phyloP scores from a whole-genome alignment of 257 asterid species.

The Primulina huaijiensis region DNA sequence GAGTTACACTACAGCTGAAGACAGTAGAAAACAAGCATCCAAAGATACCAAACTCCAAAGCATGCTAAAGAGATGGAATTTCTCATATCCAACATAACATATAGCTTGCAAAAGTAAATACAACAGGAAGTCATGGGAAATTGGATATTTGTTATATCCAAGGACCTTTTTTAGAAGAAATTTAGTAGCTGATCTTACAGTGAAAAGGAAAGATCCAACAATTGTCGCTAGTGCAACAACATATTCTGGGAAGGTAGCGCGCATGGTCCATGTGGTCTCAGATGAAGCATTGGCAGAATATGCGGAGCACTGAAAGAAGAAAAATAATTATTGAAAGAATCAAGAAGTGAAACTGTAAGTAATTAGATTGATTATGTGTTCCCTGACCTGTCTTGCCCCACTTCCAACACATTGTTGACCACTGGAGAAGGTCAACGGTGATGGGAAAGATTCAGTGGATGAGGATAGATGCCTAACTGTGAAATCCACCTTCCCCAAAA shows the following conservation, averaged over 20 bases:
- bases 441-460: constrained; percentile 58
- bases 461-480: constrained; percentile 94
- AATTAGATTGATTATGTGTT: constrained; percentile 8
- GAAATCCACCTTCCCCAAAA: constrained; percentile 91
- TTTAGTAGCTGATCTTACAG: constrained; percentile 43
- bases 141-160: not conserved
- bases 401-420: constrained; percentile 72
- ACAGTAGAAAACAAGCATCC: not conserved
- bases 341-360: constrained; percentile 24
- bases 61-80: constrained; percentile 14
- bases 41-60: constrained; percentile 11
- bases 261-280: constrained; percentile 94
- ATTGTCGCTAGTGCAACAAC: constrained; percentile 94
- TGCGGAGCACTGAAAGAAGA: constrained; percentile 68
- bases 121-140: constrained; percentile 14
- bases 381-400: constrained; percentile 64
- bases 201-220: constrained; percentile 93
- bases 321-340: constrained; percentile 11
- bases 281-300: constrained; percentile 75
- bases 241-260: constrained; percentile 92
- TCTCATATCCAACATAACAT: constrained; percentile 9
- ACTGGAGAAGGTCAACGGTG: constrained; percentile 50
- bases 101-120: not conserved
- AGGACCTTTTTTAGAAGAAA: constrained; percentile 11
- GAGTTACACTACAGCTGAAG: constrained; percentile 12